phyloP scores from a whole-genome alignment of 768 basidiomycete genomes.

The Auricularia auricula-judae region DNA sequence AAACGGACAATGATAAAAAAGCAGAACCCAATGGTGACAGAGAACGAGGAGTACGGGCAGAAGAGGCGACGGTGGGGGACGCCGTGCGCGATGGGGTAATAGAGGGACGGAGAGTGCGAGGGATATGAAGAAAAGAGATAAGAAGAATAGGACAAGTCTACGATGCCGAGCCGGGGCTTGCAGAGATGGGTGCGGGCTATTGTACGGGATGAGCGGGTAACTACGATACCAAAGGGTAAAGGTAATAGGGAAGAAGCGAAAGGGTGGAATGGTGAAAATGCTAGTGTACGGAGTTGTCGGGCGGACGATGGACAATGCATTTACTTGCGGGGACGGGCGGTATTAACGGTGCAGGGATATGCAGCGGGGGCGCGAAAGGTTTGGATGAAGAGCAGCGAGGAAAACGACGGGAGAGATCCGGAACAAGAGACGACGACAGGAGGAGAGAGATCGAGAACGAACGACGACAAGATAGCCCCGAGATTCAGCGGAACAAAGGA shows the following conservation, averaged over 20 bases:
- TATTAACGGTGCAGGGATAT: neutral
- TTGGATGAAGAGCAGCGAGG: neutral
- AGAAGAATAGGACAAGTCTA: neutral
- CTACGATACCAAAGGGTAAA: neutral
- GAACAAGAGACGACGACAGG: neutral
- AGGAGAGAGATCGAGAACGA: neutral
- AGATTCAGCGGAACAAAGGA: slow-evolving; percentile 3
- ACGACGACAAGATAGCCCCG: slow-evolving; percentile 1
- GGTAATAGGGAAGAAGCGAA: neutral
- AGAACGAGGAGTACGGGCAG: slow-evolving; percentile 10
- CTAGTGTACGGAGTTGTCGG: neutral
- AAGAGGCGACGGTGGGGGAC: slow-evolving; percentile 9
- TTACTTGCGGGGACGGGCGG: neutral
- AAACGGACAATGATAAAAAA: slow-evolving; percentile 11
- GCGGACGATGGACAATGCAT: neutral
- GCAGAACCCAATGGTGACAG: slow-evolving; percentile 9
- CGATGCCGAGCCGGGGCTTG: neutral
- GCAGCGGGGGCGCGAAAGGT: neutral
- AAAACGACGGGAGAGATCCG: neutral
- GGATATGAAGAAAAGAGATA: slow-evolving; percentile 32
- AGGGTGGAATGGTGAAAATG: neutral
- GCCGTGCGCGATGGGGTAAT: slow-evolving; percentile 1
- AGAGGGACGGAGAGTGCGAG: slow-evolving; percentile 33
- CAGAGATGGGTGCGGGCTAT: neutral
- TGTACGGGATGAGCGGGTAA: neutral